These are phyloP conservation scores for Pulchroboletus neoregius DNA, from an alignment of 1,284 basidiomycete species.

Conservation along the genomic window DNA sequence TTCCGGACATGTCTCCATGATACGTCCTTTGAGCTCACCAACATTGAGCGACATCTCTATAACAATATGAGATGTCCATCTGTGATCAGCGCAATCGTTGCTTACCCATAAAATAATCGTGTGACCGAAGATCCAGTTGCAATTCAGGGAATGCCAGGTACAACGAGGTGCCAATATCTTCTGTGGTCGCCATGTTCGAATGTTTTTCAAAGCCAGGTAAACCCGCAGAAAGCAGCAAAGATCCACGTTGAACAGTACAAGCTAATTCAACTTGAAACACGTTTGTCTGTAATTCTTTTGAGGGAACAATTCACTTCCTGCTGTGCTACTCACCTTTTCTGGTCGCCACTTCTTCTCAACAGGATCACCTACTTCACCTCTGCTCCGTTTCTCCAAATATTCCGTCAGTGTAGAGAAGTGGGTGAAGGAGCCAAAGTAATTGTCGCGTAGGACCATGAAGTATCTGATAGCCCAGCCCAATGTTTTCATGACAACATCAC, in stretches of 20 bases:
- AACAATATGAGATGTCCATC: slow-evolving; percentile 4
- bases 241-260: slow-evolving; percentile 50
- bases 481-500: slow-evolving; percentile 60
- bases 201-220: slow-evolving; percentile 63
- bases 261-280: slow-evolving; percentile 72
- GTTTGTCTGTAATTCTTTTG: slow-evolving; percentile 57
- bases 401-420: slow-evolving; percentile 85
- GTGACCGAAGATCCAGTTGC: slow-evolving; percentile 71
- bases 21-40: slow-evolving; percentile 52
- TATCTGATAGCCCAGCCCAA: slow-evolving; percentile 86
- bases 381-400: slow-evolving; percentile 67
- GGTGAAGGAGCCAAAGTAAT: slow-evolving; percentile 90
- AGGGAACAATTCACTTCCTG: not conserved
- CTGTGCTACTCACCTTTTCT: slow-evolving; percentile 51
- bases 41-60: slow-evolving; percentile 78
- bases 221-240: slow-evolving; percentile 68
- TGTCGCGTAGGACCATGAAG: slow-evolving; percentile 83
- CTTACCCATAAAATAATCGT: slow-evolving; percentile 86
- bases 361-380: slow-evolving; percentile 71
- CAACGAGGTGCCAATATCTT: slow-evolving; percentile 52
- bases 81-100: not conserved
- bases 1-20: slow-evolving; percentile 49
- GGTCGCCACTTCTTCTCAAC: slow-evolving; percentile 74
- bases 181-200: slow-evolving; percentile 19
- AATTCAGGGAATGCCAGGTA: slow-evolving; percentile 61